Percentiles rank a stretch among this genome's conserved stretches.
phyloP scores from a whole-genome alignment of 2,329 filamentous ascomycete species.

The Lasiodiplodia hormozganensis region DNA sequence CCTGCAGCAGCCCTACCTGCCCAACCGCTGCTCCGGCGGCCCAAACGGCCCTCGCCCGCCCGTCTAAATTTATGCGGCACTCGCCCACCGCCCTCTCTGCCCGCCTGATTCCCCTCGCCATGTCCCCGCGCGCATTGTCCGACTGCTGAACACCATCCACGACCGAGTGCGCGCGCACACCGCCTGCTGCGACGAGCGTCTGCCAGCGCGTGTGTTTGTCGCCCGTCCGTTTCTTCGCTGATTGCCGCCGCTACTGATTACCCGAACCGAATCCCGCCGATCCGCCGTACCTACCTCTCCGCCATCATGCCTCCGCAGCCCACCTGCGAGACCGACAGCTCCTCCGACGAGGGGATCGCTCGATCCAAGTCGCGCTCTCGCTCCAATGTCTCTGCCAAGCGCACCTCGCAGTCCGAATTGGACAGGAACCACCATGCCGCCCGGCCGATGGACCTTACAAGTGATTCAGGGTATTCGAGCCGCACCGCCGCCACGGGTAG shows the following conservation, averaged over 20 bases:
- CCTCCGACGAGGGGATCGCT: slow-evolving; percentile 7
- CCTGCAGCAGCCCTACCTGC: slow-evolving; percentile 20
- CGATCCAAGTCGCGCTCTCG: slow-evolving; percentile 40
- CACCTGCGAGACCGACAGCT: slow-evolving; percentile 17
- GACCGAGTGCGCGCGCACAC: slow-evolving; percentile 11
- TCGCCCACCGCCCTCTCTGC: neutral
- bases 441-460: slow-evolving; percentile 54
- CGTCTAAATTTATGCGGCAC: slow-evolving; percentile 22
- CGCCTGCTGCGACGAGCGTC: slow-evolving; percentile 18
- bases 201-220: neutral
- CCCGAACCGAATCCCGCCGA: slow-evolving; percentile 26
- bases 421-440: slow-evolving; percentile 35
- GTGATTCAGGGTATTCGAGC: slow-evolving; percentile 69
- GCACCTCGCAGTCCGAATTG: slow-evolving; percentile 48
- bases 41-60: slow-evolving; percentile 19
- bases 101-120: slow-evolving; percentile 17
- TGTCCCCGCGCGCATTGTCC: slow-evolving; percentile 18
- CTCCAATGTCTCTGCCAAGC: slow-evolving; percentile 57
- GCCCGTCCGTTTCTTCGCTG: slow-evolving; percentile 1
- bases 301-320: slow-evolving; percentile 8
- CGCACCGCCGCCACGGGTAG: slow-evolving; percentile 60
- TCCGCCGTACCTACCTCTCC: slow-evolving; percentile 2
- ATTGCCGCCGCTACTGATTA: slow-evolving; percentile 24
- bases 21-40: slow-evolving; percentile 14
- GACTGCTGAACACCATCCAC: slow-evolving; percentile 16